phyloP scores from a whole-genome alignment of 2,329 filamentous ascomycete species.

The Aspergillus pseudonomiae region DNA sequence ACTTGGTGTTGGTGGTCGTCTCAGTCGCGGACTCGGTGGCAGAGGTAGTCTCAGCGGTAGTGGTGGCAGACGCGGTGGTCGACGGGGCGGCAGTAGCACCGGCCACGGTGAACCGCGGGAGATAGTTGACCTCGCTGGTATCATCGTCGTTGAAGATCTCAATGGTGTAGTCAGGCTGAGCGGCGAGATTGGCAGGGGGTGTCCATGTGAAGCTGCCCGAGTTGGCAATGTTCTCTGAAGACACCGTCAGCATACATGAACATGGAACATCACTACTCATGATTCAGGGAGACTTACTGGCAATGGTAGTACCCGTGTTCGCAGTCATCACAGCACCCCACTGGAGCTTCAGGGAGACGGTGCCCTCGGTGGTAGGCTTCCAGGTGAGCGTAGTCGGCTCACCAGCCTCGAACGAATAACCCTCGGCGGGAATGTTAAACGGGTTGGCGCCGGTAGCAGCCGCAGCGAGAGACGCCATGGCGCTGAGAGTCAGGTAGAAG shows the following conservation, averaged over 20 bases:
- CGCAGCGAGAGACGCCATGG: constrained; percentile 48
- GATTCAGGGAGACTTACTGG: constrained; percentile 39
- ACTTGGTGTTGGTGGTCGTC: constrained; percentile 23
- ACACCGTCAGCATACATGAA: constrained; percentile 11
- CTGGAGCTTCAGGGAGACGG: constrained; percentile 56
- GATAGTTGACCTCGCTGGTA: constrained; percentile 53
- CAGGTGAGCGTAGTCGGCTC: constrained; percentile 51
- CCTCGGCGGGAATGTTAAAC: constrained; percentile 50
- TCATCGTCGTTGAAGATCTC: constrained; percentile 55
- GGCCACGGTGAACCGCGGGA: constrained; percentile 54
- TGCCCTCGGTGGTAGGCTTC: constrained; percentile 53
- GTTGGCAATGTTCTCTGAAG: constrained; percentile 52
- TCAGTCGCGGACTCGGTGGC: constrained; percentile 26
- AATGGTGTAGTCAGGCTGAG: constrained; percentile 55
- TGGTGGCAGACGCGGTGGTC: constrained; percentile 29
- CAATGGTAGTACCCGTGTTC: constrained; percentile 44
- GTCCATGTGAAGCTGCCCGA: constrained; percentile 54
- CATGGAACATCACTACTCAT: background rate
- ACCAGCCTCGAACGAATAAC: constrained; percentile 52
- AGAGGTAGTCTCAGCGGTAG: constrained; percentile 22
- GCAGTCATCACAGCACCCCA: constrained; percentile 48
- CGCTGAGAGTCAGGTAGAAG: constrained; percentile 46
- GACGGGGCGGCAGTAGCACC: constrained; percentile 45
- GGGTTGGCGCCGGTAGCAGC: constrained; percentile 47
- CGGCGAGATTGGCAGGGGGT: constrained; percentile 44